Base-by-base conservation (phyloP, 148 eudicot species). In the Salicornia ramosissima region DNA sequence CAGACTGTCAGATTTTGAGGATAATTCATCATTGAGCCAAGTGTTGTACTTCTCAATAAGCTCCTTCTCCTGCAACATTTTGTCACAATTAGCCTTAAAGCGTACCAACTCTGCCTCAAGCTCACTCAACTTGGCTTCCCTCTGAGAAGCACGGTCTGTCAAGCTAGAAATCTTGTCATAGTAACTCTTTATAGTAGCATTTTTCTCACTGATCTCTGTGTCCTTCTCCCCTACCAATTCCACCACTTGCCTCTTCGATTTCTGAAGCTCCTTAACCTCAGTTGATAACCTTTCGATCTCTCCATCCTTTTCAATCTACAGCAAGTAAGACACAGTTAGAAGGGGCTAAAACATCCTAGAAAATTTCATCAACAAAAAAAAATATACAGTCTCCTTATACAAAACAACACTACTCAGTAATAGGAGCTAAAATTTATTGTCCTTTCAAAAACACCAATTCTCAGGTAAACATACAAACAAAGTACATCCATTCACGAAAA, bases 11-110 rank as follows among this genome's bases (percentile, higher is more conserved):
- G 81, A 80, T 82, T 91, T 94, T n/a, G 75, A 45, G 4, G 83
- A 81, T 70, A 94, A 70, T 82, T 94, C 99, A 68, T 89, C 84
- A 79, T 94, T 94, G 29, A 94, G 91, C 97, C 97, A 94, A 57
- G 70, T 24, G 76, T 94, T 94, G 80, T 91, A 97, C 80, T 88
- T 91, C 84, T 89, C 93, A 46, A 91, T 71, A 74, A 91, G 90
- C 77, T 91, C 99, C 76, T 94, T 94, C 79, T 91, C 99, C 87
- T 89, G 97, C 57, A 76, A 75, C 46, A 83, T 65, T 43, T 87
- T 90, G 30, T 85, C 77, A 74, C 81, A 80, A n/a, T 77, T 68
- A 71, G 88, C 86, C 57, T 67, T 82, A 10, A 78, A 73, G 18
- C 91, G 93, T n/a, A 85, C 84, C 72, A 89, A 52, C 79, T 89